Evolutionary conservation across 2,329 filamentous ascomycete genomes (phyloP).

Genomic region (Penicillium fuscoglaucum): DNA sequence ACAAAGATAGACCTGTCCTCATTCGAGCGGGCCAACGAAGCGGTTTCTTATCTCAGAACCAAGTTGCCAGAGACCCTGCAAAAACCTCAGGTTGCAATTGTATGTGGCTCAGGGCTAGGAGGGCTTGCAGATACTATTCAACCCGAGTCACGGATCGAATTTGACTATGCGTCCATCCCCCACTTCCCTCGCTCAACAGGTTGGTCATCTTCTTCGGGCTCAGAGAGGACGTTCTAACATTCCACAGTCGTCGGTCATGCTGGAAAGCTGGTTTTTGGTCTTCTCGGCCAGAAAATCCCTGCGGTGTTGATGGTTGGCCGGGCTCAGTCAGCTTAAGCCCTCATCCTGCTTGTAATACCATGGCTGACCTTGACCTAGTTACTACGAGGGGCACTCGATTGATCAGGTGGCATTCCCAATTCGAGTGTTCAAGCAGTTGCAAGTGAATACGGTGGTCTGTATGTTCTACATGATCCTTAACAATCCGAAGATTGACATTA

Average conservation of each 20-base stretch:
- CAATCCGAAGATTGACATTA: background rate
- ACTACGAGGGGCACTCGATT: conserved; percentile 68
- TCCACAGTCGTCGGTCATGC: conserved; percentile 58
- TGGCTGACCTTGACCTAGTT: conserved; percentile 45
- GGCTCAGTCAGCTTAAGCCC: conserved; percentile 56
- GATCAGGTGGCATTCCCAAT: conserved; percentile 64
- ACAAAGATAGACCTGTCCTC: conserved; percentile 19
- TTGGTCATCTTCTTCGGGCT: conserved; percentile 32
- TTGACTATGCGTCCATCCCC: conserved; percentile 60
- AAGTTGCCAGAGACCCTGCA: conserved; percentile 53
- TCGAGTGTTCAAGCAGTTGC: conserved; percentile 63
- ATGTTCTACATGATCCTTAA: conserved; percentile 21
- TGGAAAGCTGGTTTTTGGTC: conserved; percentile 65
- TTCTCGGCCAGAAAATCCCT: conserved; percentile 56
- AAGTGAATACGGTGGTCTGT: conserved; percentile 61
- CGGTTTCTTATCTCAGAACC: conserved; percentile 51
- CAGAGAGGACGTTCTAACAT: conserved; percentile 12
- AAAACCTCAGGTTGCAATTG: conserved; percentile 60
- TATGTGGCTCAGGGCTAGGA: conserved; percentile 65
- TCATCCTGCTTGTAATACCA: conserved; percentile 1
- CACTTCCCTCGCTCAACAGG: conserved; percentile 63
- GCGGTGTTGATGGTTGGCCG: conserved; percentile 65
- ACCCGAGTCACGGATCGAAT: conserved; percentile 51
- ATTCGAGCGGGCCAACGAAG: conserved; percentile 46
- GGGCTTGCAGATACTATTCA: conserved; percentile 60